A percentile compares a stretch with the other conserved stretches of the same genome.
These are phyloP conservation scores for Xylariales sp. DNA, from an alignment of 2,329 filamentous ascomycete genomes.

Conservation along the genomic window DNA sequence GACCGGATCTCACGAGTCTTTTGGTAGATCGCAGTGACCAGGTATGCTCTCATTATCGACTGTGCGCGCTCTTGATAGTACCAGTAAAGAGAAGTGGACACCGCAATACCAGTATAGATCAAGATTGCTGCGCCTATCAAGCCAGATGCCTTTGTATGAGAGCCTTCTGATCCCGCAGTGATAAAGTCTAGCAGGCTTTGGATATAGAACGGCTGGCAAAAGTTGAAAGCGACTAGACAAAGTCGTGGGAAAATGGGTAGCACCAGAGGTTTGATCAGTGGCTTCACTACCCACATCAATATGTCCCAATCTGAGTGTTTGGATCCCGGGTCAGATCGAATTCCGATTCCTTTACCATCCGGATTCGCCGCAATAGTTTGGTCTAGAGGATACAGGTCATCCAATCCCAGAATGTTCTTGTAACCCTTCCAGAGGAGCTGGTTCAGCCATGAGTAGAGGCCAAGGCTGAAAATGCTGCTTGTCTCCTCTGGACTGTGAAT, in stretches of 20 bases:
- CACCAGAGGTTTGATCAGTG: conserved; percentile 12
- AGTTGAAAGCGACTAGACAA: conserved; percentile 20
- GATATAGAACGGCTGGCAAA: conserved; percentile 29
- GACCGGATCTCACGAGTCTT: conserved; percentile 19
- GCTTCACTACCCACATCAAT: not conserved
- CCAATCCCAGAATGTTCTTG: conserved; percentile 19
- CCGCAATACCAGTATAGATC: conserved; percentile 34
- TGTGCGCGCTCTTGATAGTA: conserved; percentile 31
- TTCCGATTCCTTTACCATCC: not conserved
- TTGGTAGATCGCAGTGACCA: conserved; percentile 27
- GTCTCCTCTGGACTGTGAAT: conserved; percentile 32
- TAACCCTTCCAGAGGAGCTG: conserved; percentile 24
- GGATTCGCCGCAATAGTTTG: conserved; percentile 1
- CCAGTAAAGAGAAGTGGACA: conserved; percentile 31
- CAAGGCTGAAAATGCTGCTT: conserved; percentile 22
- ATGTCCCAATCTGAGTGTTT: not conserved
- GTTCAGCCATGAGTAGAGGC: conserved; percentile 26
- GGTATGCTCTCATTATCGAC: conserved; percentile 20
- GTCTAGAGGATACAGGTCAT: conserved; percentile 25
- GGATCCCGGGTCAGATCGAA: not conserved
- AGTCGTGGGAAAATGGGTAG: conserved; percentile 21
- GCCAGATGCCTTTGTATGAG: conserved; percentile 21
- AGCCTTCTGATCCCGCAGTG: conserved; percentile 10
- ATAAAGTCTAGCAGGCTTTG: conserved; percentile 24
- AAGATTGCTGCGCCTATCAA: conserved; percentile 35